Percentiles rank a stretch among this genome's conserved stretches.
These are phyloP conservation scores for Lecanicillium sp. DNA, from an alignment of 2,329 filamentous ascomycete genomes.

Conservation along the genomic window DNA sequence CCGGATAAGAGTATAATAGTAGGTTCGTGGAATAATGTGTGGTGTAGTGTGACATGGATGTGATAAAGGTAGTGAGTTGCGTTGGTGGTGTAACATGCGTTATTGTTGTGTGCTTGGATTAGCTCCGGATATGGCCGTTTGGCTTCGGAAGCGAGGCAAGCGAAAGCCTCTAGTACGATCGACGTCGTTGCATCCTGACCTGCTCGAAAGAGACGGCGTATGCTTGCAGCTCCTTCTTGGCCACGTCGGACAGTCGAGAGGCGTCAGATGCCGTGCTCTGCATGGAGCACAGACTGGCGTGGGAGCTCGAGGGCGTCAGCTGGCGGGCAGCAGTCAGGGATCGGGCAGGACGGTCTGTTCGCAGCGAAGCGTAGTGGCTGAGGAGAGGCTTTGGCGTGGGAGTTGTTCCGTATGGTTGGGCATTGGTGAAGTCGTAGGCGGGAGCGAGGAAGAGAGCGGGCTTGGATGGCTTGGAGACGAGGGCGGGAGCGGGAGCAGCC, in stretches of 20 bases:
- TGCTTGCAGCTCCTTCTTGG: slow-evolving; percentile 69
- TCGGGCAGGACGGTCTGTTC: slow-evolving; percentile 8
- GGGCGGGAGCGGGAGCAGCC: slow-evolving; percentile 14
- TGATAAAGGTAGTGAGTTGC: slow-evolving; percentile 15
- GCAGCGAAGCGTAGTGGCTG: slow-evolving; percentile 21
- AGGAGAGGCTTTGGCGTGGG: slow-evolving; percentile 29
- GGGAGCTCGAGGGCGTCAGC: slow-evolving; percentile 67
- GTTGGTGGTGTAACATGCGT: slow-evolving; percentile 1
- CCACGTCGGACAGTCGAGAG: slow-evolving; percentile 61
- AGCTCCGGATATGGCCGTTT: too few species aligned
- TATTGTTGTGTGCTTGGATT: slow-evolving; percentile 4
- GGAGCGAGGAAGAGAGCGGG: slow-evolving; percentile 56
- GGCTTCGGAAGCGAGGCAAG: too few species aligned
- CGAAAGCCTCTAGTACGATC: slow-evolving; percentile 27
- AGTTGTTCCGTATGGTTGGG: slow-evolving; percentile 47
- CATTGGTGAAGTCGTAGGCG: slow-evolving; percentile 64
- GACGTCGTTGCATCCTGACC: slow-evolving; percentile 51
- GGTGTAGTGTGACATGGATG: slow-evolving; percentile 13
- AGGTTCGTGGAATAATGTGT: slow-evolving; percentile 10
- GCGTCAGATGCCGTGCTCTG: slow-evolving; percentile 49
- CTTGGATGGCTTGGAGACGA: slow-evolving; percentile 1
- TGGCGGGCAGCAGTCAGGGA: slow-evolving; percentile 24
- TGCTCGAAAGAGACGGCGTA: slow-evolving; percentile 89
- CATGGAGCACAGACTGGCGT: slow-evolving; percentile 76
- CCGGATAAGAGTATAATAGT: slow-evolving; percentile 1